A percentile compares a stretch with the other conserved stretches of the same genome.
Evolutionary conservation across 495 filamentous ascomycete species (phyloP).

Genomic region (Talaromyces liani): DNA sequence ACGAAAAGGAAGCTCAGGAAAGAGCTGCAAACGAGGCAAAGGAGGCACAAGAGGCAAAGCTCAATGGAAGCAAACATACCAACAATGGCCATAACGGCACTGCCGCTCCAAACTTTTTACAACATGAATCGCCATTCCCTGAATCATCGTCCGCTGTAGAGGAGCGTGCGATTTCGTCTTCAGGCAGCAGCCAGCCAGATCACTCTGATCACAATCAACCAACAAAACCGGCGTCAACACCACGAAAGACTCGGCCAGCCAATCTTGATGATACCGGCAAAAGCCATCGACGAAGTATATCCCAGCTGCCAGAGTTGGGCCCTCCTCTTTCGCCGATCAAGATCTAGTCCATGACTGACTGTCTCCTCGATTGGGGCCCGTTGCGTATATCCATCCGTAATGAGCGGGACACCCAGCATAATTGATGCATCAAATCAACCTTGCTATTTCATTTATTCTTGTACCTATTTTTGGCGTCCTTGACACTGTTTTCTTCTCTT

Average conservation of each 20-base stretch:
- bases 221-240: conserved; percentile 2
- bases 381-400: no score
- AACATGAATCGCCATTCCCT: neutral
- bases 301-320: conserved; percentile 54
- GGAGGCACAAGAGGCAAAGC: conserved; percentile 13
- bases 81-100: conserved; percentile 9
- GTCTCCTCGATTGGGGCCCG: neutral
- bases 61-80: conserved; percentile 5
- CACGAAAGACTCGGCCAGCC: conserved; percentile 26
- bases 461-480: neutral
- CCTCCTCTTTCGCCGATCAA: conserved; percentile 68
- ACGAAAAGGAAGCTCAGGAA: conserved; percentile 59
- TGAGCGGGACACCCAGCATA: neutral
- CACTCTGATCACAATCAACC: neutral
- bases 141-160: conserved; percentile 19
- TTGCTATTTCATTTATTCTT: conserved; percentile 6
- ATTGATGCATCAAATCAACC: neutral
- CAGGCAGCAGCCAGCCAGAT: conserved; percentile 50
- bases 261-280: conserved; percentile 25
- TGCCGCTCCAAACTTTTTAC: conserved; percentile 9
- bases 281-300: conserved; percentile 30
- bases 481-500: neutral
- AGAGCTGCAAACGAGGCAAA: conserved; percentile 20
- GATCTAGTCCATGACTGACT: conserved; percentile 21
- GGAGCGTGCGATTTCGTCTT: conserved; percentile 58